These are phyloP conservation scores for Amylocarpus encephaloides DNA, from an alignment of 2,329 filamentous ascomycete species.

Conservation along the genomic window DNA sequence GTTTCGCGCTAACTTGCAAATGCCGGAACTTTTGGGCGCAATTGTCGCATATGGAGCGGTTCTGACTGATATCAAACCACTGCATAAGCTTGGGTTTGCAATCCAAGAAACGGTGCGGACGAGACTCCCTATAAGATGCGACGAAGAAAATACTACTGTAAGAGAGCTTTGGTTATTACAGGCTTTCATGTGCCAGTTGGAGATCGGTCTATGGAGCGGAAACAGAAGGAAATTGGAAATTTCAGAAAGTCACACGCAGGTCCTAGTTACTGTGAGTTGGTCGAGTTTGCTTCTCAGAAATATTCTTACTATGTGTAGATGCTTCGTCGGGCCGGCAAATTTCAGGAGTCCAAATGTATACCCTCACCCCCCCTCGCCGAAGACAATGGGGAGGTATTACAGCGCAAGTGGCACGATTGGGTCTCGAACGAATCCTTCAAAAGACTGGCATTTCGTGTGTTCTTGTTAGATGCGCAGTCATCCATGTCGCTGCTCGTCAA, in stretches of 20 bases:
- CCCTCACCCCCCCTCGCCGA: slow-evolving; percentile 23
- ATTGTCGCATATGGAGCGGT: slow-evolving; percentile 17
- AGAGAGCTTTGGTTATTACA: slow-evolving; percentile 46
- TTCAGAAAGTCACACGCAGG: slow-evolving; percentile 49
- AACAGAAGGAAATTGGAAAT: slow-evolving; percentile 55
- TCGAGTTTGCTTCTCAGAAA: slow-evolving; percentile 48
- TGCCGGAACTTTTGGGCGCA: slow-evolving; percentile 12
- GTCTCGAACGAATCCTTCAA: slow-evolving; percentile 60
- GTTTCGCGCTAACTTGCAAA: slow-evolving; percentile 5
- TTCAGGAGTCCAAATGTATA: too few species aligned
- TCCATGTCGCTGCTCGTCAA: slow-evolving; percentile 62
- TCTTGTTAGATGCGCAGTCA: slow-evolving; percentile 58
- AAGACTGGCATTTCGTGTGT: slow-evolving; percentile 59
- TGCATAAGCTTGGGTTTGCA: slow-evolving; percentile 21
- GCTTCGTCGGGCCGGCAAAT: too few species aligned
- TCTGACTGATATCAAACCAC: slow-evolving; percentile 8
- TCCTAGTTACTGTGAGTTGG: slow-evolving; percentile 30
- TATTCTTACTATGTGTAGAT: slow-evolving; percentile 39
- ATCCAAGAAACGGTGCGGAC: slow-evolving; percentile 22
- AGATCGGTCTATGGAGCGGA: slow-evolving; percentile 53
- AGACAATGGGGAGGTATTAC: slow-evolving; percentile 50
- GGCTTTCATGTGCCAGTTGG: slow-evolving; percentile 42
- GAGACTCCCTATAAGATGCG: slow-evolving; percentile 29
- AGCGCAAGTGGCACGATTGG: slow-evolving; percentile 62
- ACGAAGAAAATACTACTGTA: slow-evolving; percentile 43